These are phyloP conservation scores for Malus fusca DNA, from an alignment of 306 rosid genomes.

Conservation along the genomic window DNA sequence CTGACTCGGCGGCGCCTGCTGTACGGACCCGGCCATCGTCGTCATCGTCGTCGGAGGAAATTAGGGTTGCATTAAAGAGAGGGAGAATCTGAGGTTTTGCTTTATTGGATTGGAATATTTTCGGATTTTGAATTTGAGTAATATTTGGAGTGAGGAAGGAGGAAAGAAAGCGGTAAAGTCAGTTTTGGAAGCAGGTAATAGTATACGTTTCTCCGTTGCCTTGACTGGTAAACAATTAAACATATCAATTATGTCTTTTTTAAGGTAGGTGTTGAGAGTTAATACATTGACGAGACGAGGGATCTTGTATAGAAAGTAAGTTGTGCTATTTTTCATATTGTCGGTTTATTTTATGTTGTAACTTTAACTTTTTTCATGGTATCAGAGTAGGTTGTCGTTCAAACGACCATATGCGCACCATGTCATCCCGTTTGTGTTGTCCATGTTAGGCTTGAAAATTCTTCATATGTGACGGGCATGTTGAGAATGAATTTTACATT, in stretches of 20 bases:
- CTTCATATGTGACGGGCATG: too few species aligned
- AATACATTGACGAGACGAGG: too few species aligned
- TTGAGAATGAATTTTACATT: too few species aligned
- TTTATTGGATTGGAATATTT: not conserved
- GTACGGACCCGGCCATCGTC: slow-evolving; percentile 36
- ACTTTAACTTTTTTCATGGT: rapidly evolving
- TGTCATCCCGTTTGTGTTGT: too few species aligned
- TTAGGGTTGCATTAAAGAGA: not conserved
- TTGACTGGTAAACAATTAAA: not conserved
- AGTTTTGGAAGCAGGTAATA: not conserved
- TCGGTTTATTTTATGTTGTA: too few species aligned
- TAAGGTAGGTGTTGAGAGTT: too few species aligned
- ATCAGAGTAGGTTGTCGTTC: too few species aligned
- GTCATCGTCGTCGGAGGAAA: not conserved
- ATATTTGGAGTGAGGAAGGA: not conserved
- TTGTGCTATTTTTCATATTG: too few species aligned
- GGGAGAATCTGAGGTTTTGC: not conserved
- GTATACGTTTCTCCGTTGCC: not conserved
- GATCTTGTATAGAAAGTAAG: too few species aligned
- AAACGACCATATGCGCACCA: too few species aligned
- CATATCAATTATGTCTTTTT: not conserved
- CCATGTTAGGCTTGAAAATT: too few species aligned
- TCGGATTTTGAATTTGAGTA: not conserved
- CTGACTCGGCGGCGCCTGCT: slow-evolving; percentile 15
- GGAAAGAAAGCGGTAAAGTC: not conserved